Conservation (phyloP, 2,329 filamentous ascomycete species). For the Penicillium nordicum region DNA sequence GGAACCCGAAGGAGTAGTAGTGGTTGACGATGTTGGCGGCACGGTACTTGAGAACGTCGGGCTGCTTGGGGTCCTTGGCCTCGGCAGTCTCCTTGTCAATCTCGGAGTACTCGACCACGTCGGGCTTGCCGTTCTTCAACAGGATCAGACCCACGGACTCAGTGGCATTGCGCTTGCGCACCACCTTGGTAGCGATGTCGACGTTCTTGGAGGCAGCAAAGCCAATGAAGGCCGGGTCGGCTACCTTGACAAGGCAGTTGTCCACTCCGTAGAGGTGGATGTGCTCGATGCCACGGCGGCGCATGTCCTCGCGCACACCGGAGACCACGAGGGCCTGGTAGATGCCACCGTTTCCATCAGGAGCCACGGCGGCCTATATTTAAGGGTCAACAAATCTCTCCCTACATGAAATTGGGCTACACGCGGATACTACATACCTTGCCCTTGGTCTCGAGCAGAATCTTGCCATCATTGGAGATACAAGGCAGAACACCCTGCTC, state of each 20-base stretch:
- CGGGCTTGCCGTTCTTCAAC: conserved; percentile 90
- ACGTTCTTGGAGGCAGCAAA: conserved; percentile 85
- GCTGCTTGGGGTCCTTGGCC: conserved; percentile 77
- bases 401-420: background rate
- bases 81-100: conserved; percentile 87
- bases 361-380: conserved; percentile 76
- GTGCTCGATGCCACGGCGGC: conserved; percentile 83
- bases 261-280: conserved; percentile 98
- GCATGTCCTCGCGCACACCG: conserved; percentile 82
- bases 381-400: conserved; percentile 4
- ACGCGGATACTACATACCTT: conserved; percentile 52
- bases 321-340: conserved; percentile 85
- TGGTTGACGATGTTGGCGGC: conserved; percentile 99
- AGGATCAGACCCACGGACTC: conserved; percentile 95
- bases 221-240: conserved; percentile 91
- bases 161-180: conserved; percentile 93
- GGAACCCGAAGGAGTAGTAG: conserved; percentile 94
- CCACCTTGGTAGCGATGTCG: conserved; percentile 98
- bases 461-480: conserved; percentile 97
- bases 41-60: conserved; percentile 84
- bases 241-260: conserved; percentile 99
- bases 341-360: conserved; percentile 94
- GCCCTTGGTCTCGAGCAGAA: conserved; percentile 83
- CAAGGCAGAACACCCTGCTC: conserved; percentile 96
- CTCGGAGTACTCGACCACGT: conserved; percentile 98